Evolutionary conservation across 2,329 filamentous ascomycete species (phyloP), one percentile per base, ranked within the genome.

Genomic region (Exophiala bonariae): DNA sequence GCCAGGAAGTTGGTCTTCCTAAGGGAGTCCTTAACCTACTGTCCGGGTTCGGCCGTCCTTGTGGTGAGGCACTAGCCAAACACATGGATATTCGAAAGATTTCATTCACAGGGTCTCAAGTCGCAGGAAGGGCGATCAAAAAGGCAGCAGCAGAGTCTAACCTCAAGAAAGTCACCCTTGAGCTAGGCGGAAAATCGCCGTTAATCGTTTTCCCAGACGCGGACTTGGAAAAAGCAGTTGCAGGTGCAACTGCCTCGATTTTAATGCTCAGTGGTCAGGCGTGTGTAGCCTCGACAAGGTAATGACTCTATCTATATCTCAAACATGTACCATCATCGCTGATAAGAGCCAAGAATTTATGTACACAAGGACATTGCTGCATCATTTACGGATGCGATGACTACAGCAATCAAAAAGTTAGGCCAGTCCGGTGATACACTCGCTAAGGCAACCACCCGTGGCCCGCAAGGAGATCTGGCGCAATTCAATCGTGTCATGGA

Each of bases 401-500:
- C 71, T 49, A 71, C 80, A 33, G 70, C 68, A 41, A 59, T 62
- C 40, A 58, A 56, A 30, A 56, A 62, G 42, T 53, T 52, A 34
- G 47, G 58, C 34, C 55, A 54, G 26, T 45, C 54, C 5, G 58
- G 61, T 28, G 57, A 63, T 69, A 60, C 64, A 44, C 60, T 61
- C 7, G 61, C 76, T 4, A 68, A 69, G 2, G 71, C 66, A 3
- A 67, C 70, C 18, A 65, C 76, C 48, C 77, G 83, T 1, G 85
- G 82, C 1, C 84, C 84, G 0, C 65, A 86, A 2, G 81, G 83
- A 50, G 87, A 87, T 64, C 66, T 73, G 55, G 77, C 81, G 75
- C 84, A 87, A 63, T 86, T 75, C 59, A 77, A 83, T 36, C 76
- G 75, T 18, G 79, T 82, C 20, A 77, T 76, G 57, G 63, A 69